These are phyloP conservation scores for Lophium mytilinum DNA, from an alignment of 495 filamentous ascomycete species.

Conservation along the genomic window DNA sequence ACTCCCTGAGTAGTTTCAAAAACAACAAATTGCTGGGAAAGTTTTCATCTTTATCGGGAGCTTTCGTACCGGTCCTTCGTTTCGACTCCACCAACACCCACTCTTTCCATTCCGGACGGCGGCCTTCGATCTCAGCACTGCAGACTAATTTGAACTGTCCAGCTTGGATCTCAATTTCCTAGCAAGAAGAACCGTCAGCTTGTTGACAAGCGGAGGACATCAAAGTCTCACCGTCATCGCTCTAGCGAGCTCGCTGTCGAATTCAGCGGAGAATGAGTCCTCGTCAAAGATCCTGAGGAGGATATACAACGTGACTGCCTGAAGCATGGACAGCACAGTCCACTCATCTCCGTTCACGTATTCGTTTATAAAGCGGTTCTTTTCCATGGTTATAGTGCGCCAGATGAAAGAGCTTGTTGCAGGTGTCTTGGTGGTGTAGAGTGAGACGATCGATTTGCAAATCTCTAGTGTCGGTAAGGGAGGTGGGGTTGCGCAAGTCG, in stretches of 20 bases:
- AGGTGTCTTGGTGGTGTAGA: conserved; percentile 11
- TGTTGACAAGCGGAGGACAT: not conserved
- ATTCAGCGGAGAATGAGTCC: conserved; percentile 13
- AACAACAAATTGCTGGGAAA: too few species aligned
- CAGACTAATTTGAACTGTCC: not conserved
- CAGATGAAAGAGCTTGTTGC: conserved; percentile 12
- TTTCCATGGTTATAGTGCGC: conserved; percentile 14
- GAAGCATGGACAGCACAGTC: conserved; percentile 11
- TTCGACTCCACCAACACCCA: conserved; percentile 1
- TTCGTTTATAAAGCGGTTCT: conserved; percentile 8
- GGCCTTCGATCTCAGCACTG: not conserved
- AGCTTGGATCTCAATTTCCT: not conserved
- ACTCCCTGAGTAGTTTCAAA: too few species aligned
- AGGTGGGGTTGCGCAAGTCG: not conserved
- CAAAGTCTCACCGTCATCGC: conserved; percentile 13
- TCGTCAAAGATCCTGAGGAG: conserved; percentile 13
- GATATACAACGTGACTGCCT: conserved; percentile 11
- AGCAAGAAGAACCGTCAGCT: not conserved
- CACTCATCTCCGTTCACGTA: conserved; percentile 7
- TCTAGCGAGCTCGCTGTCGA: conserved; percentile 7
- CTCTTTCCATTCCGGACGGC: not conserved
- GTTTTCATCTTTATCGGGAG: too few species aligned
- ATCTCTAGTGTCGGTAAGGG: conserved; percentile 5
- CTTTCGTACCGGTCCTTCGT: not conserved
- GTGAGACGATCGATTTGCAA: conserved; percentile 13